Evolutionary conservation across 345 rosid genomes (phyloP).

Genomic region (Rhizophora apiculata): DNA sequence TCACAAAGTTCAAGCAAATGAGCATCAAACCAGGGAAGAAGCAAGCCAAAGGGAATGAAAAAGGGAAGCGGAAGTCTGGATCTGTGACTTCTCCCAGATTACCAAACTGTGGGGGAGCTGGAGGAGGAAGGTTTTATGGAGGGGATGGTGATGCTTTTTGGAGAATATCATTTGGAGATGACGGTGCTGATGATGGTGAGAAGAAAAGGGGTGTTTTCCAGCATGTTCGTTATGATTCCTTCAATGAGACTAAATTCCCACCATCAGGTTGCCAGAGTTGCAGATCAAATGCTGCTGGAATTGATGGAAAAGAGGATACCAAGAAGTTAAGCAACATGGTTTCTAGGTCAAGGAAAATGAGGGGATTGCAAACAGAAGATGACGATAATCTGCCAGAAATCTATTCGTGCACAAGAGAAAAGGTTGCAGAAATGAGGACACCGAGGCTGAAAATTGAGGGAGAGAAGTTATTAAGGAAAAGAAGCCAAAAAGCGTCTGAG

Average conservation of each 20-base stretch:
- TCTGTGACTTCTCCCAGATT: constrained; percentile 21
- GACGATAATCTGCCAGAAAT: constrained; percentile 25
- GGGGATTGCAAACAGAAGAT: constrained; percentile 31
- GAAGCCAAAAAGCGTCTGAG: constrained; percentile 29
- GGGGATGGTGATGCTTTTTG: constrained; percentile 55
- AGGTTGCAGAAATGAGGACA: constrained; percentile 45
- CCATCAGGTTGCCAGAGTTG: constrained; percentile 27
- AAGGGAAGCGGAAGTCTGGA: constrained; percentile 31
- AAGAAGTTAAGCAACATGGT: constrained; percentile 41
- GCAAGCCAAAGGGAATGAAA: constrained; percentile 26
- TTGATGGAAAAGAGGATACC: constrained; percentile 29
- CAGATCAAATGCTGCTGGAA: constrained; percentile 30
- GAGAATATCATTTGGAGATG: constrained; percentile 52
- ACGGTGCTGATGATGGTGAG: constrained; percentile 21
- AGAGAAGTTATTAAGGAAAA: constrained; percentile 38
- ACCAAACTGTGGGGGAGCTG: constrained; percentile 7
- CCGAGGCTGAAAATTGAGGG: constrained; percentile 43
- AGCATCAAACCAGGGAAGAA: constrained; percentile 24
- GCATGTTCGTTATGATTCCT: constrained; percentile 32
- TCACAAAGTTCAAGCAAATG: constrained; percentile 59
- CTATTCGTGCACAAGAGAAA: constrained; percentile 22
- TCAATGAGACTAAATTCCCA: constrained; percentile 23
- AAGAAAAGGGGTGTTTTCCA: constrained; percentile 12
- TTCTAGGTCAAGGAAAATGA: constrained; percentile 41
- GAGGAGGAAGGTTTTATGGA: constrained; percentile 34